A percentile compares a stretch with the other conserved stretches of the same genome.
phyloP scores from a whole-genome alignment of 164 flowering plant genomes.

The Brasenia schreberi region DNA sequence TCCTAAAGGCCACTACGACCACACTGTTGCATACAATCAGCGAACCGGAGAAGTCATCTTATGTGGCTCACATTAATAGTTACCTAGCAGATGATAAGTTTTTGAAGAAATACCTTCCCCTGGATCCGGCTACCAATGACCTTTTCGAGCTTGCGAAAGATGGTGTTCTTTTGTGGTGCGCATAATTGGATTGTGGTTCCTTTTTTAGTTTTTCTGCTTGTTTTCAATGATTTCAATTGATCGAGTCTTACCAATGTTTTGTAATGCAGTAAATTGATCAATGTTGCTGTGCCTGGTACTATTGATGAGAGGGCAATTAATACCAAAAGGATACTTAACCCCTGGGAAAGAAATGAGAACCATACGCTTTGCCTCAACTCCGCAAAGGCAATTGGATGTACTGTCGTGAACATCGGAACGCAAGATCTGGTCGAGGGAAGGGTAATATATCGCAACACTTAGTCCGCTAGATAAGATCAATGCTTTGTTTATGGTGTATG shows the following conservation, averaged over 20 bases:
- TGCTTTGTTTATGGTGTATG: no score
- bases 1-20: conserved; percentile 69
- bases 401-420: conserved; percentile 89
- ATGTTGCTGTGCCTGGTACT: conserved; percentile 93
- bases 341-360: conserved; percentile 95
- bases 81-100: conserved; percentile 81
- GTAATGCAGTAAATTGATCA: conserved; percentile 73
- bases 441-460: conserved; percentile 29
- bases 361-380: conserved; percentile 93
- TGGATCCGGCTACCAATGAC: conserved; percentile 58
- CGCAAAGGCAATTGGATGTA: conserved; percentile 96
- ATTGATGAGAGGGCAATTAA: conserved; percentile 92
- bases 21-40: conserved; percentile 71
- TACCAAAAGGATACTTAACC: conserved; percentile 64
- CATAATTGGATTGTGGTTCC: neutral
- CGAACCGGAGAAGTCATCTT: conserved; percentile 70
- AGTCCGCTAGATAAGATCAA: neutral
- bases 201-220: neutral
- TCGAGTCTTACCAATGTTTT: neutral
- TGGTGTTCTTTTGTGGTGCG: conserved; percentile 88
- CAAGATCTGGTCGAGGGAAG: conserved; percentile 90
- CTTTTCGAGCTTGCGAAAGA: conserved; percentile 70
- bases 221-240: neutral
- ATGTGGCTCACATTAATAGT: conserved; percentile 78
- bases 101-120: conserved; percentile 59